These are phyloP conservation scores for Hymenoscyphus repandus DNA, from an alignment of 2,329 filamentous ascomycete genomes.

Conservation along the genomic window DNA sequence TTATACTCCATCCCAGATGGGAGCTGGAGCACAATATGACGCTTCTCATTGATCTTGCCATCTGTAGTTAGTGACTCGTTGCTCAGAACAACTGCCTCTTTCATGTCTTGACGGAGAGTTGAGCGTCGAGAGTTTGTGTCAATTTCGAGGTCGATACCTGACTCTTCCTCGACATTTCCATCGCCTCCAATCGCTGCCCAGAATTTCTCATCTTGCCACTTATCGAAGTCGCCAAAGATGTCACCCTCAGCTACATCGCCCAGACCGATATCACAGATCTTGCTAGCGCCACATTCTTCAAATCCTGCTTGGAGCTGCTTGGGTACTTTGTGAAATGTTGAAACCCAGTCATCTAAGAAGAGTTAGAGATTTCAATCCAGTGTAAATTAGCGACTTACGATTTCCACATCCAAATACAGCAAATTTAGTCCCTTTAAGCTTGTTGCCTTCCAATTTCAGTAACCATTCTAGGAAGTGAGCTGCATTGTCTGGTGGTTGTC, in stretches of 20 bases:
- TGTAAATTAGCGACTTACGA: slow-evolving; percentile 22
- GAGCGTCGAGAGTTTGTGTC: slow-evolving; percentile 21
- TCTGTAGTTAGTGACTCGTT: slow-evolving; percentile 46
- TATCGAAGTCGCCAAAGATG: slow-evolving; percentile 64
- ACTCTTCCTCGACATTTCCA: slow-evolving; percentile 14
- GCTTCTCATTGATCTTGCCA: slow-evolving; percentile 48
- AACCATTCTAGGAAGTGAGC: slow-evolving; percentile 64
- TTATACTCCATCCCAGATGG: slow-evolving; percentile 16
- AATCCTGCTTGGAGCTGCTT: slow-evolving; percentile 47
- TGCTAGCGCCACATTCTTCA: slow-evolving; percentile 6
- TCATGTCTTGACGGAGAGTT: slow-evolving; percentile 55
- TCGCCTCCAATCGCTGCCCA: slow-evolving; percentile 36
- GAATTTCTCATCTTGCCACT: slow-evolving; percentile 57
- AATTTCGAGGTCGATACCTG: slow-evolving; percentile 18
- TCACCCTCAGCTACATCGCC: slow-evolving; percentile 37
- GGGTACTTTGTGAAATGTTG: slow-evolving; percentile 64
- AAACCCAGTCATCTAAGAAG: slow-evolving; percentile 42
- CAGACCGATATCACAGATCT: slow-evolving; percentile 14
- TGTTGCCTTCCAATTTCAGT: slow-evolving; percentile 34
- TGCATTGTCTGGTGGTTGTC: slow-evolving; percentile 69
- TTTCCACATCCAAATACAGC: slow-evolving; percentile 67
- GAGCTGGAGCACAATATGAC: slow-evolving; percentile 46
- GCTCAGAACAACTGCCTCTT: slow-evolving; percentile 53
- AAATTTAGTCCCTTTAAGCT: slow-evolving; percentile 54
- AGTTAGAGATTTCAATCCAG: slow-evolving; percentile 28